Percentiles rank a stretch among this genome's conserved stretches.
These are phyloP conservation scores for Barbarea vulgaris DNA, from an alignment of 345 rosid genomes.

Conservation along the genomic window DNA sequence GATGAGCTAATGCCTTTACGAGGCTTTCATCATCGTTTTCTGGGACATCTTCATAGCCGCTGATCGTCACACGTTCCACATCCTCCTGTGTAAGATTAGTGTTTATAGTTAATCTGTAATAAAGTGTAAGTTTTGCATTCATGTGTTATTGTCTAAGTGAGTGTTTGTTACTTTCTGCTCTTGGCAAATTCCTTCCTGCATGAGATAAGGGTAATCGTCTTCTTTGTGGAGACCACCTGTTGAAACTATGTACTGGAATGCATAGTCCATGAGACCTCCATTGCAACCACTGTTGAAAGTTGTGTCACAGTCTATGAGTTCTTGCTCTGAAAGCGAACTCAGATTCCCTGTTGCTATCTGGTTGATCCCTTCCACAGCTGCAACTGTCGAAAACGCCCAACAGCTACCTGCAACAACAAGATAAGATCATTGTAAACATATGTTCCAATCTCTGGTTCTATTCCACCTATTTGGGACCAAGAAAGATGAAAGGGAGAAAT, in stretches of 20 bases:
- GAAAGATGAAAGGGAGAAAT: slow-evolving; percentile 15
- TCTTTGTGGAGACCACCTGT: slow-evolving; percentile 79
- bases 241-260: slow-evolving; percentile 65
- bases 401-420: slow-evolving; percentile 65
- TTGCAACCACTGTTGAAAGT: slow-evolving; percentile 71
- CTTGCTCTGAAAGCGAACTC: slow-evolving; percentile 76
- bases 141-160: slow-evolving; percentile 1
- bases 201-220: slow-evolving; percentile 77
- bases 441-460: slow-evolving; percentile 23
- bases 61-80: slow-evolving; percentile 60
- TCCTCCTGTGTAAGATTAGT: slow-evolving; percentile 50
- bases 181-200: slow-evolving; percentile 62
- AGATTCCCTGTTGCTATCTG: slow-evolving; percentile 78
- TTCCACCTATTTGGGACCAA: background rate
- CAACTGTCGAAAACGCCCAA: slow-evolving; percentile 93
- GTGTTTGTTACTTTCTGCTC: slow-evolving; percentile 52
- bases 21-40: slow-evolving; percentile 57
- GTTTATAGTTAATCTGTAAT: background rate
- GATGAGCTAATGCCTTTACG: slow-evolving; percentile 72
- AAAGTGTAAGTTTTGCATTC: background rate
- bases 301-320: slow-evolving; percentile 82
- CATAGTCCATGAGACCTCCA: slow-evolving; percentile 94
- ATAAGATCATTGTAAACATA: background rate
- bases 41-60: slow-evolving; percentile 69
- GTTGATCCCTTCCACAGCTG: slow-evolving; percentile 86